Conservation (phyloP, 2,329 filamentous ascomycete genomes). For the Basipetospora chlamydospora region DNA sequence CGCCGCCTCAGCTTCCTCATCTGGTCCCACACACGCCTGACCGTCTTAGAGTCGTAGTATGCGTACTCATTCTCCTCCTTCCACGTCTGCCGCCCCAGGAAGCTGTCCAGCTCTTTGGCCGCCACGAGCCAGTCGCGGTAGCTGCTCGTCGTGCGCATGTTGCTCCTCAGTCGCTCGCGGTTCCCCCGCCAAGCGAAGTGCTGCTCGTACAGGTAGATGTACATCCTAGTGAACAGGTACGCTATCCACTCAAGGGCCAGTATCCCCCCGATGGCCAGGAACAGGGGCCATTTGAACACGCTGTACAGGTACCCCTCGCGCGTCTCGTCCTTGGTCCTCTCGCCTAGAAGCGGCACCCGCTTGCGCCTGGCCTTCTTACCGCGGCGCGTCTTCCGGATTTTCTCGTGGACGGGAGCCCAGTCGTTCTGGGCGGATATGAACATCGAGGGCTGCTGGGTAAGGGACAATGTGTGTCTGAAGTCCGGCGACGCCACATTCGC, state of each 20-base stretch:
- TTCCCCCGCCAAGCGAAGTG: constrained; percentile 78
- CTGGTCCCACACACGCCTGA: constrained; percentile 63
- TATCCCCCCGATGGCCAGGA: constrained; percentile 39
- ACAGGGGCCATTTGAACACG: constrained; percentile 80
- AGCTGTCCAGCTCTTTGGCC: constrained; percentile 64
- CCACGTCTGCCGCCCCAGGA: constrained; percentile 70
- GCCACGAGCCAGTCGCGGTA: constrained; percentile 76
- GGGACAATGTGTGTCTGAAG: constrained; percentile 24
- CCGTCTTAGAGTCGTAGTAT: constrained; percentile 80
- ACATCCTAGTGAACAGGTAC: constrained; percentile 72
- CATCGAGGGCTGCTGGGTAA: constrained; percentile 24
- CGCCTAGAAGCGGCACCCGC: constrained; percentile 25
- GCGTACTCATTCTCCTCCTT: constrained; percentile 64
- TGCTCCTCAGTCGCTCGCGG: constrained; percentile 54
- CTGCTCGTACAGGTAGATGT: constrained; percentile 88
- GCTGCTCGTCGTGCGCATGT: constrained; percentile 54
- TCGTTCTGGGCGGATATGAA: constrained; percentile 89
- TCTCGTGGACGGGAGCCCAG: constrained; percentile 79
- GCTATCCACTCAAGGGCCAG: constrained; percentile 23
- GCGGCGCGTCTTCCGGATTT: constrained; percentile 29
- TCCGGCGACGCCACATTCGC: constrained; percentile 22
- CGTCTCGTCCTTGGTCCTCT: constrained; percentile 73
- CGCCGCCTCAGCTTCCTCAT: constrained; percentile 48
- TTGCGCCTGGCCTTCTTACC: constrained; percentile 16
- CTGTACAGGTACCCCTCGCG: constrained; percentile 85